These are phyloP conservation scores for Xylariaceae sp. DNA, from an alignment of 2,329 filamentous ascomycete species.

Conservation along the genomic window DNA sequence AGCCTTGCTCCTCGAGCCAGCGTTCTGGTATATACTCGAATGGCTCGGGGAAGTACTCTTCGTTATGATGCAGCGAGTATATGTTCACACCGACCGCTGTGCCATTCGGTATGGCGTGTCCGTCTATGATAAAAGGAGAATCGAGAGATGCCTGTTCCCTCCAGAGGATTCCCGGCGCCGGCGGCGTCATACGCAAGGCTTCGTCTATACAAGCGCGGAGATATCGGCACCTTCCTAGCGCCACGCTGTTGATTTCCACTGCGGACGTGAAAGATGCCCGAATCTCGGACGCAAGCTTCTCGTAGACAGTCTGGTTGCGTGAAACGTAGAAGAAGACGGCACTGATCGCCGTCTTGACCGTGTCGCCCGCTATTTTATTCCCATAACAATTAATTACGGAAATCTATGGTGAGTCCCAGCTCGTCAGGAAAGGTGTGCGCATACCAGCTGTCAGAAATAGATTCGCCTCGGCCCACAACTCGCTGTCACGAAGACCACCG, in stretches of 20 bases:
- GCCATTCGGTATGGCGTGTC: neutral
- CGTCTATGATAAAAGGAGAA: slow-evolving; percentile 1
- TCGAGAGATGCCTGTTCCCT: slow-evolving; percentile 1
- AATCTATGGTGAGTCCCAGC: too few species aligned
- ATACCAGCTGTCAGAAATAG: slow-evolving; percentile 11
- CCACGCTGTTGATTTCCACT: slow-evolving; percentile 2
- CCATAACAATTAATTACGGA: too few species aligned
- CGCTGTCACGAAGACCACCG: slow-evolving; percentile 4
- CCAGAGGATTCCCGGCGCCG: slow-evolving; percentile 2
- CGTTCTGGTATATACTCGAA: neutral
- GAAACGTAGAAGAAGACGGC: slow-evolving; percentile 9
- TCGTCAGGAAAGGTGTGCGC: too few species aligned
- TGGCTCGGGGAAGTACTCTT: slow-evolving; percentile 3
- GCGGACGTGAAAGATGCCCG: slow-evolving; percentile 6
- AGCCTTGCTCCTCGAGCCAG: neutral
- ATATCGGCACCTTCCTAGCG: slow-evolving; percentile 5
- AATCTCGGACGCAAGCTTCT: slow-evolving; percentile 6
- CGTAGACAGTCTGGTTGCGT: slow-evolving; percentile 5
- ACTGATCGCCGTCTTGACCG: slow-evolving; percentile 6
- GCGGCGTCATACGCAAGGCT: neutral
- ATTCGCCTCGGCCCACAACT: slow-evolving; percentile 10
- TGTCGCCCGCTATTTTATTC: too few species aligned
- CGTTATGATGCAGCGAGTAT: slow-evolving; percentile 1
- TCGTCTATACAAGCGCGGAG: slow-evolving; percentile 9
- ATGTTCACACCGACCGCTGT: neutral